Conservation (phyloP, 495 filamentous ascomycete genomes). For the Lepidopterella palustris region DNA sequence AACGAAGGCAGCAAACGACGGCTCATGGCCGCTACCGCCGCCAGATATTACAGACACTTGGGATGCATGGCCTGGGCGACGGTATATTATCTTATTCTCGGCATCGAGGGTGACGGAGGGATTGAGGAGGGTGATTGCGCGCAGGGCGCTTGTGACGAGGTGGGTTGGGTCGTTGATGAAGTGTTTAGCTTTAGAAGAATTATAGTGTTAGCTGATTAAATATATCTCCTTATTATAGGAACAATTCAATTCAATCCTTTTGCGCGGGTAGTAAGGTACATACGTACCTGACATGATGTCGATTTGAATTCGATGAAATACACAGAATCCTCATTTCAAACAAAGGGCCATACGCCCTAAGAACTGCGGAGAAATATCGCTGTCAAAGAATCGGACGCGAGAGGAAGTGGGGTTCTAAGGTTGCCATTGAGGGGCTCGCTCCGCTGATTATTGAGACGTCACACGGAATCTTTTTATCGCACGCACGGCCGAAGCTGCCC, state of each 20-base stretch:
- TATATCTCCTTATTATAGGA: background rate
- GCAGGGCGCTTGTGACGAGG: conserved; percentile 72
- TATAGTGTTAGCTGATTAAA: background rate
- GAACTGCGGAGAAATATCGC: too few relatives aligned
- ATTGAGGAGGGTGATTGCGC: conserved; percentile 74
- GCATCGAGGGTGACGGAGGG: conserved; percentile 74
- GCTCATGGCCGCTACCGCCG: conserved; percentile 90
- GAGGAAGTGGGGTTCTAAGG: too few relatives aligned
- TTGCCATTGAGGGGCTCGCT: too few relatives aligned
- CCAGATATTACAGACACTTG: conserved; percentile 82
- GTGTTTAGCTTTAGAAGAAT: conserved; percentile 68
- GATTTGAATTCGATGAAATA: background rate
- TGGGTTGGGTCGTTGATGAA: conserved; percentile 83
- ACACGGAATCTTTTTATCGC: too few relatives aligned
- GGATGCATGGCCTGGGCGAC: conserved; percentile 47
- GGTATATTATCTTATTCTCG: conserved; percentile 82
- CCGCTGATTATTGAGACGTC: too few relatives aligned
- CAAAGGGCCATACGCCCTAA: background rate
- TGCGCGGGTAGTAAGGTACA: background rate
- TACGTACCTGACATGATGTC: background rate
- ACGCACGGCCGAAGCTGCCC: too few relatives aligned
- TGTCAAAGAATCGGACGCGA: too few relatives aligned
- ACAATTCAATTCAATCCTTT: background rate
- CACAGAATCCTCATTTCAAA: background rate
- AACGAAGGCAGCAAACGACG: conserved; percentile 70